Evolutionary conservation across 192 early-diverging fungal genomes (phyloP).

Genomic region (Coemansia umbellata): DNA sequence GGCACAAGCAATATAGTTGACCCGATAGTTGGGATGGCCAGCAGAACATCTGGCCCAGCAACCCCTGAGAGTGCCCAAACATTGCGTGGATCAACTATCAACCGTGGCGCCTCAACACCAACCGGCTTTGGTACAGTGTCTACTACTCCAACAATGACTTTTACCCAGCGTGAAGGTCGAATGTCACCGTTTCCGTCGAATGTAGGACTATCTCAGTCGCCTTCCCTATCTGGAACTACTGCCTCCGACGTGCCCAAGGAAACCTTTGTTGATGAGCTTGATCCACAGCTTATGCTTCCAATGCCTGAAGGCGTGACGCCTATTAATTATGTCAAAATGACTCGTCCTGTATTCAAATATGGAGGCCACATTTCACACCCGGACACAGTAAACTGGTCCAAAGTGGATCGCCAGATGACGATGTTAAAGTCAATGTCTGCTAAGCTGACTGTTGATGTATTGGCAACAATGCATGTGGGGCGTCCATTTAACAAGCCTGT

Average conservation of each 20-base stretch:
- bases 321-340: constrained; percentile 49
- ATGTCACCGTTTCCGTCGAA: constrained; percentile 52
- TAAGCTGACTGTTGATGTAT: constrained; percentile 56
- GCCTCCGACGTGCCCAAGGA: constrained; percentile 3
- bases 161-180: constrained; percentile 24
- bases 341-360: constrained; percentile 45
- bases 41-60: constrained; percentile 1
- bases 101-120: constrained; percentile 9
- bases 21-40: constrained; percentile 1
- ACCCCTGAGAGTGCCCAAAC: constrained; percentile 7
- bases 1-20: constrained; percentile 11
- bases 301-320: constrained; percentile 40
- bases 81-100: constrained; percentile 5
- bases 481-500: constrained; percentile 61
- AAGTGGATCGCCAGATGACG: constrained; percentile 63
- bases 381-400: constrained; percentile 46
- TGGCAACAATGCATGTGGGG: constrained; percentile 62
- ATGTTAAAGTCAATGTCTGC: constrained; percentile 59
- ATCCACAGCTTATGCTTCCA: constrained; percentile 18
- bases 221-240: neutral
- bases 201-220: constrained; percentile 25
- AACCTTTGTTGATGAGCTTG: constrained; percentile 28
- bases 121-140: constrained; percentile 34
- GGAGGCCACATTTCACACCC: constrained; percentile 45
- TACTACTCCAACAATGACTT: constrained; percentile 29